Percentiles rank a stretch among this genome's conserved stretches.
Conservation (phyloP, 2,329 filamentous ascomycete genomes). For the Aspergillus terreus region DNA sequence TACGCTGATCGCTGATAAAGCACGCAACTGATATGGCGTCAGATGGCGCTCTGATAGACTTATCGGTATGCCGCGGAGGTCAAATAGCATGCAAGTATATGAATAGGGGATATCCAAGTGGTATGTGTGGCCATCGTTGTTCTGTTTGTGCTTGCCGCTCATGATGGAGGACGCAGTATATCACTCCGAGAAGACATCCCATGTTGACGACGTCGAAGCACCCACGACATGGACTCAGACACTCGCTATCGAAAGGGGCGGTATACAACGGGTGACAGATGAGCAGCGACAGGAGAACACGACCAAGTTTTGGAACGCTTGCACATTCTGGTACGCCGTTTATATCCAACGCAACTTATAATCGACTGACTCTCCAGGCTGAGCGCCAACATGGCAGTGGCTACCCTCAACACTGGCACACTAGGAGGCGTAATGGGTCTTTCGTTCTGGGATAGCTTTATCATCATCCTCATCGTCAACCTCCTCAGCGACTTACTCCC, state of each 20-base stretch:
- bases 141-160: neutral
- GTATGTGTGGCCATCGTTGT: neutral
- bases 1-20: slow-evolving; percentile 5
- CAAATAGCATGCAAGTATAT: neutral
- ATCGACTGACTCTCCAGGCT: slow-evolving; percentile 19
- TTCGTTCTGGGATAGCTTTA: slow-evolving; percentile 36
- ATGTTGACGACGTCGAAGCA: neutral
- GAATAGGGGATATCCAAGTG: neutral
- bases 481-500: slow-evolving; percentile 27
- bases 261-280: slow-evolving; percentile 21
- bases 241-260: slow-evolving; percentile 20
- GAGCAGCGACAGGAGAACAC: slow-evolving; percentile 19
- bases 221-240: slow-evolving; percentile 12
- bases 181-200: neutral
- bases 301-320: slow-evolving; percentile 23
- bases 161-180: slow-evolving; percentile 1
- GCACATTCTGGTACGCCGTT: slow-evolving; percentile 12
- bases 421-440: slow-evolving; percentile 30
- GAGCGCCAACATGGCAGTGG: slow-evolving; percentile 37
- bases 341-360: neutral
- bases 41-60: slow-evolving; percentile 15
- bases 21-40: slow-evolving; percentile 14
- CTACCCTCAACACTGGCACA: slow-evolving; percentile 32
- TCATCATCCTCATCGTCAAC: slow-evolving; percentile 34
- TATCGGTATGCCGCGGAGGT: slow-evolving; percentile 10